Percentiles rank a stretch among this genome's conserved stretches.
phyloP scores from a whole-genome alignment of 163 green algal species.

The Prototheca wickerhamii region DNA sequence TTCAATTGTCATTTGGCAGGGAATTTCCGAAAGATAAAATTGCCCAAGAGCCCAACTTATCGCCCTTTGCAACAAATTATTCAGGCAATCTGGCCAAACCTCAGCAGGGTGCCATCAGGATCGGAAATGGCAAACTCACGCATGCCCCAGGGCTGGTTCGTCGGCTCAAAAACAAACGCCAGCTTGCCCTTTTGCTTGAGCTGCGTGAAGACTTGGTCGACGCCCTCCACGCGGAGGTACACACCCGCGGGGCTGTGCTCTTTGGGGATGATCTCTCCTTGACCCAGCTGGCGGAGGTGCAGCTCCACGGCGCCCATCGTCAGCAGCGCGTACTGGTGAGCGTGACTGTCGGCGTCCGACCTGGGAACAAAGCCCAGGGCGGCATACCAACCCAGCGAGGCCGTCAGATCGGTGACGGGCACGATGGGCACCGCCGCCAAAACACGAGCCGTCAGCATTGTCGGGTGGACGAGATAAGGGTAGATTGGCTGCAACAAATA shows the following conservation, averaged over 20 bases:
- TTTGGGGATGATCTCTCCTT: not conserved
- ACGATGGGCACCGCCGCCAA: not conserved
- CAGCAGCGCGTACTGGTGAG: not conserved
- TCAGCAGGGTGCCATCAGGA: not conserved
- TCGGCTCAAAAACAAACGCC: not conserved
- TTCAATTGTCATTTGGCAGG: too few species aligned
- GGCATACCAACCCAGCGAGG: not conserved
- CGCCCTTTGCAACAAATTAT: too few species aligned
- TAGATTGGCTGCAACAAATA: too few species aligned
- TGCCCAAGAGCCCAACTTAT: too few species aligned
- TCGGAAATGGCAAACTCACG: not conserved
- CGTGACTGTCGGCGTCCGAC: not conserved
- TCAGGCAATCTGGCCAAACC: not conserved
- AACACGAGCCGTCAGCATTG: not conserved
- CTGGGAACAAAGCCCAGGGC: not conserved
- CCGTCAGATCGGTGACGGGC: not conserved
- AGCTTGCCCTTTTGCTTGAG: not conserved
- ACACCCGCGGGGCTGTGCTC: not conserved
- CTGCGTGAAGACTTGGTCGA: not conserved
- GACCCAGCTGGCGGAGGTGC: not conserved
- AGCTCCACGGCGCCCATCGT: not conserved
- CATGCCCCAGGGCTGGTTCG: not conserved
- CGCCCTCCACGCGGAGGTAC: not conserved
- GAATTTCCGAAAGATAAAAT: too few species aligned
- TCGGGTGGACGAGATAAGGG: too few species aligned